Base-by-base conservation (phyloP, 2,329 filamentous ascomycete species). In the Paraphoma chrysanthemicola region DNA sequence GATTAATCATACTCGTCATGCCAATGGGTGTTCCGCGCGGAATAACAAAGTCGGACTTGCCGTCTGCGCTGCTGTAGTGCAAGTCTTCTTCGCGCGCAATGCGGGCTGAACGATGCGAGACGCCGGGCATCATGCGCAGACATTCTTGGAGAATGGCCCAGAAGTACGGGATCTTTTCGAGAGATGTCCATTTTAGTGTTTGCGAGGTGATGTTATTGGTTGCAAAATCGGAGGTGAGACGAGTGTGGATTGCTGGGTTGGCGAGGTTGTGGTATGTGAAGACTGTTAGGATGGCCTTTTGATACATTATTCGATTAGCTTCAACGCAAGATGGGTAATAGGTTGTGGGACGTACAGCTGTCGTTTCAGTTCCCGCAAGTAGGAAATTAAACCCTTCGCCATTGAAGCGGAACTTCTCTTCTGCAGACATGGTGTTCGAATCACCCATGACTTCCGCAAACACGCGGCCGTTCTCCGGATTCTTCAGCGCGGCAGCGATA, bases 191-290 rank as follows among this genome's bases (percentile, higher is more conserved):
- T 29, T 61, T 65, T 28, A 66, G 36, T 28, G 54, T 62, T 17
- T 62, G 54, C 2, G 52, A 17, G 29, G 55, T 59, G 43, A 65
- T 33, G 14, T 56, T 55, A 10, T 54, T 53, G 18, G 43, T 61
- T 36, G 53, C 63, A 46, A 70, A 64, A 17, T 66, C 69, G 42
- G 56, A 63, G 57, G 58, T 60, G 14, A 74, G 58, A 18, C 63
- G 60, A 4, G 55, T 45, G 39, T 67, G 63, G 16, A 69, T 36
- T 29, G 58, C 43, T 33, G 65, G 71, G 29, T 69, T 73, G 42
- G 66, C 69, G 12, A 73, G 72, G 2, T 80, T 59, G 67, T 72
- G 68, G 59, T 72, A 76, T 6, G 71, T 62, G 48, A 70, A 68
- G 14, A 70, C 64, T 4, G 73, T 64, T 10, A 77, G 67, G n/a